phyloP scores from a whole-genome alignment of 345 rosid species.

The Syzygium aromaticum region DNA sequence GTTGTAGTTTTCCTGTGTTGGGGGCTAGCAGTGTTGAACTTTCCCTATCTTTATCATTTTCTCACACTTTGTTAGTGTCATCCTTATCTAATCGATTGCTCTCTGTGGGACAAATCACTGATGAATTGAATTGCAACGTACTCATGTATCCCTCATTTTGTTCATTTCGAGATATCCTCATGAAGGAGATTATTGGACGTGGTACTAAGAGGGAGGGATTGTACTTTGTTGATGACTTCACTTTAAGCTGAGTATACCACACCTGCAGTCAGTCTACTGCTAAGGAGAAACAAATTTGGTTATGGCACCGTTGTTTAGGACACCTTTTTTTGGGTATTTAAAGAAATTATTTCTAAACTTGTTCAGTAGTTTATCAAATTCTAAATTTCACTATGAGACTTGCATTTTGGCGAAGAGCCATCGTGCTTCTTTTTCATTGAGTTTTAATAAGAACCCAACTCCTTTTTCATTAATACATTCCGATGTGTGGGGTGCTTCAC shows the following conservation, averaged over 20 bases:
- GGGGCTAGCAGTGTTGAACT: not conserved
- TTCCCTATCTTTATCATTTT: not conserved
- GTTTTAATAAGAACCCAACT: not conserved
- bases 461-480: not conserved
- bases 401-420: not conserved
- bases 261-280: not conserved
- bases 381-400: not conserved
- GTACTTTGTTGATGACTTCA: not conserved
- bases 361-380: not conserved
- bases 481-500: not conserved
- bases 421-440: not conserved
- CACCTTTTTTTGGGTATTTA: not conserved
- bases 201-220: not conserved
- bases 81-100: not conserved
- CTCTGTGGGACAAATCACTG: not conserved
- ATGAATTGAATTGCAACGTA: not conserved
- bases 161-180: not conserved
- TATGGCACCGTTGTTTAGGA: not conserved
- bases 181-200: not conserved
- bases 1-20: not conserved
- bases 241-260: too few species aligned
- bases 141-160: not conserved
- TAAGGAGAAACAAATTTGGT: not conserved
- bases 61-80: not conserved
- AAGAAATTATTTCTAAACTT: not conserved